These are phyloP conservation scores for Linum trigynum DNA, from an alignment of 345 rosid species.

Conservation along the genomic window DNA sequence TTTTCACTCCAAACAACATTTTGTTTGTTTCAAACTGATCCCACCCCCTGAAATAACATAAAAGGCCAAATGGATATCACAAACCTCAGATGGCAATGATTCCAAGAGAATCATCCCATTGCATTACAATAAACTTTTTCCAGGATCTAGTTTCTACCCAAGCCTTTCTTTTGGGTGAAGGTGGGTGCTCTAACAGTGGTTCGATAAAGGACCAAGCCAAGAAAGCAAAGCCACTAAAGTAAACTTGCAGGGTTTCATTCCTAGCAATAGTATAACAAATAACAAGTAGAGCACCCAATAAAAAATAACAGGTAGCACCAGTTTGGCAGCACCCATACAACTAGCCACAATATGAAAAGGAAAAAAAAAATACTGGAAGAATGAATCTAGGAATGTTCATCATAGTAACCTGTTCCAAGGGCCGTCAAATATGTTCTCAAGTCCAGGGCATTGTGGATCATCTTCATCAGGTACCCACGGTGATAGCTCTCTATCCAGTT, in stretches of 20 bases:
- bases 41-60: constrained; percentile 44
- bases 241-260: too few relatives aligned
- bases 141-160: not conserved
- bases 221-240: too few relatives aligned
- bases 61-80: not conserved
- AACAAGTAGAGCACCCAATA: not conserved
- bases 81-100: not conserved
- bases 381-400: constrained; percentile 11
- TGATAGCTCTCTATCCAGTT: constrained; percentile 63
- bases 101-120: not conserved
- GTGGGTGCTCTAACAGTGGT: too few relatives aligned
- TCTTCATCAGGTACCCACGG: constrained; percentile 84
- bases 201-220: too few relatives aligned
- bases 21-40: constrained; percentile 77
- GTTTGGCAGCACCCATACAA: too few relatives aligned
- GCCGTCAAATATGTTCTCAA: constrained; percentile 63
- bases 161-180: too few relatives aligned
- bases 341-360: not conserved
- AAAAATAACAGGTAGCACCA: too few relatives aligned
- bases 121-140: too few relatives aligned
- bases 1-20: constrained; percentile 72
- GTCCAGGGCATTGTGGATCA: constrained; percentile 49
- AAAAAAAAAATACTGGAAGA: constrained; percentile 10
- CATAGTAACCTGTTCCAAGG: constrained; percentile 52
- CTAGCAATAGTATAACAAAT: too few relatives aligned